Conservation (phyloP, 1,139 yeast genomes). For the Taphrina communis region DNA sequence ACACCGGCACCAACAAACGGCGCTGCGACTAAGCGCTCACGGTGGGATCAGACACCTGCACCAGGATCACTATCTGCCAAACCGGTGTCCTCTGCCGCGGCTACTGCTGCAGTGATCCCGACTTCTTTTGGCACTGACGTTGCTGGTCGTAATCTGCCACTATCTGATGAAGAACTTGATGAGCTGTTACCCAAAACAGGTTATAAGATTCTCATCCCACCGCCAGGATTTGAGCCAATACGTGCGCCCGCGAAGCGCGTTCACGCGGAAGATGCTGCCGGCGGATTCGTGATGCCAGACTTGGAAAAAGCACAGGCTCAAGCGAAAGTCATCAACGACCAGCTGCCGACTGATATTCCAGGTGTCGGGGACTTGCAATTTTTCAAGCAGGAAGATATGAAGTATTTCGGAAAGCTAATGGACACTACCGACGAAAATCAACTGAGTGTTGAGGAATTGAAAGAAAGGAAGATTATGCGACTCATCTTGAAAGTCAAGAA, state of each 20-base stretch:
- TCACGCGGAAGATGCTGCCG: conserved; percentile 53
- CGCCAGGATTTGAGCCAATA: conserved; percentile 57
- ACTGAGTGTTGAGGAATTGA: conserved; percentile 60
- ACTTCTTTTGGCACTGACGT: conserved; percentile 54
- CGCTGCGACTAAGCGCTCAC: conserved; percentile 44
- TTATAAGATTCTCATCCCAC: conserved; percentile 58
- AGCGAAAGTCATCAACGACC: conserved; percentile 48
- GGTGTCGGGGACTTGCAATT: conserved; percentile 68
- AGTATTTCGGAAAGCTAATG: conserved; percentile 70
- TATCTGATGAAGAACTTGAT: conserved; percentile 61
- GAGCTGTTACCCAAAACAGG: conserved; percentile 62
- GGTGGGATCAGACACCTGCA: conserved; percentile 51
- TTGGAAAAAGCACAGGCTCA: conserved; percentile 49
- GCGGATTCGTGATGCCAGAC: conserved; percentile 51
- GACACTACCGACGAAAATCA: conserved; percentile 53
- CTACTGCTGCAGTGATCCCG: conserved; percentile 46
- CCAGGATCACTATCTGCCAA: conserved; percentile 39
- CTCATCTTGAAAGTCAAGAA: conserved; percentile 74
- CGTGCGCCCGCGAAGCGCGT: conserved; percentile 48
- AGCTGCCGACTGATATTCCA: conserved; percentile 63
- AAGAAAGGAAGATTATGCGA: conserved; percentile 67
- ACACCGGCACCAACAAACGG: conserved; percentile 45
- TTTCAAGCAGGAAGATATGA: conserved; percentile 74
- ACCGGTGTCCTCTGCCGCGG: conserved; percentile 33
- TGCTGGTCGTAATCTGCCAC: conserved; percentile 52